phyloP scores from a whole-genome alignment of 345 rosid genomes.

The Linum tenue region DNA sequence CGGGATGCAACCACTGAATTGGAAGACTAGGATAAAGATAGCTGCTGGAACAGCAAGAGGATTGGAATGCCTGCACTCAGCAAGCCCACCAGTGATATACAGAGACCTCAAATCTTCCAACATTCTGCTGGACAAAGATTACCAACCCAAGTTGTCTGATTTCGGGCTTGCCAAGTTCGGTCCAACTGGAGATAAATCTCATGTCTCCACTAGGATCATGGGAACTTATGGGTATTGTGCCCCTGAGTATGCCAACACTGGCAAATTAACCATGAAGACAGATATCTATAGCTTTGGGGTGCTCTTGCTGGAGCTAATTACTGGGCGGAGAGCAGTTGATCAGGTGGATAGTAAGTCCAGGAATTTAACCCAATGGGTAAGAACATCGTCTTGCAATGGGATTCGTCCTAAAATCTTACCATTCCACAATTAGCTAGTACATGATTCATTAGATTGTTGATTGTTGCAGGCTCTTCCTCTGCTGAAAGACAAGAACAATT shows the following conservation, averaged over 20 bases:
- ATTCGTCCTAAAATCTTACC: not conserved
- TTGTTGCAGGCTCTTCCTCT: not conserved
- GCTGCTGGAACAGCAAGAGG: conserved; percentile 3
- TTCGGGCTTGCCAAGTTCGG: conserved; percentile 5
- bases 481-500: not conserved
- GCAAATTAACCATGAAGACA: not conserved
- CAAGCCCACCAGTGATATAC: not conserved
- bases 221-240: conserved; percentile 1
- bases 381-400: not conserved
- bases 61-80: not conserved
- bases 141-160: not conserved
- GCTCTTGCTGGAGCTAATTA: conserved; percentile 1
- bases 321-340: not conserved
- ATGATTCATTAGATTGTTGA: not conserved
- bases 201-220: conserved; percentile 2
- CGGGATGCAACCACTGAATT: not conserved
- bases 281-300: not conserved
- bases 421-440: not conserved
- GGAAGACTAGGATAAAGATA: conserved; percentile 2
- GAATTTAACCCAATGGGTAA: not conserved
- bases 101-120: conserved; percentile 1
- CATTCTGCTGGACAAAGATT: not conserved
- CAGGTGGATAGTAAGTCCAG: not conserved
- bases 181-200: not conserved
- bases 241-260: not conserved